Evolutionary conservation across 768 basidiomycete genomes (phyloP).

Genomic region (Suillus variegatus): DNA sequence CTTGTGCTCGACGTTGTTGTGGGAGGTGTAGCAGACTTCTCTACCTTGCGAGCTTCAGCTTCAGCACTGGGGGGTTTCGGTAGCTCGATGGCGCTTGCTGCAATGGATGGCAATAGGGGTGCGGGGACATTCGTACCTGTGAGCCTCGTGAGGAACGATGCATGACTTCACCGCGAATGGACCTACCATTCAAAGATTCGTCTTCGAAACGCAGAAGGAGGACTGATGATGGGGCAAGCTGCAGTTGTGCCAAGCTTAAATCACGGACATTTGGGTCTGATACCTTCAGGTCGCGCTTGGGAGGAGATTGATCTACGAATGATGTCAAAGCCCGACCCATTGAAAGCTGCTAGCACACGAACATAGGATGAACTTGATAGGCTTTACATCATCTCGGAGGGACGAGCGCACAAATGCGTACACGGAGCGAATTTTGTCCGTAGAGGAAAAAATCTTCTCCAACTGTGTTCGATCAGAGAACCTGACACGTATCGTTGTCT

Average conservation of each 20-base stretch:
- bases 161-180: background rate
- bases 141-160: conserved; percentile 6
- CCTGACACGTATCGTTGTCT: conserved; percentile 82
- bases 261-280: conserved; percentile 75
- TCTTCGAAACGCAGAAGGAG: conserved; percentile 78
- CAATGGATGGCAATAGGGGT: conserved; percentile 60
- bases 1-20: conserved; percentile 10
- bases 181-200: conserved; percentile 63
- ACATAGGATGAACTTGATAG: conserved; percentile 87
- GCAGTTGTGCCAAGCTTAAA: conserved; percentile 64
- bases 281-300: conserved; percentile 80
- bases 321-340: conserved; percentile 1
- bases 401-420: conserved; percentile 82
- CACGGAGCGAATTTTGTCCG: conserved; percentile 76
- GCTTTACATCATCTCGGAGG: conserved; percentile 72
- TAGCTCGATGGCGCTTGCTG: conserved; percentile 63
- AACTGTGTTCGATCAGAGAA: conserved; percentile 83
- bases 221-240: conserved; percentile 79
- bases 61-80: conserved; percentile 54
- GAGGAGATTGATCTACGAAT: conserved; percentile 72
- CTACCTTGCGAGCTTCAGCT: conserved; percentile 13
- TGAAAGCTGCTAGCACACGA: conserved; percentile 27
- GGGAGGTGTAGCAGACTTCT: conserved; percentile 15
- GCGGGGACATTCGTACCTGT: conserved; percentile 60
- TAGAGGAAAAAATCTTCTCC: conserved; percentile 77